These are phyloP conservation scores for Protomyces inouyei DNA, from an alignment of 1,139 yeast species.

Conservation along the genomic window DNA sequence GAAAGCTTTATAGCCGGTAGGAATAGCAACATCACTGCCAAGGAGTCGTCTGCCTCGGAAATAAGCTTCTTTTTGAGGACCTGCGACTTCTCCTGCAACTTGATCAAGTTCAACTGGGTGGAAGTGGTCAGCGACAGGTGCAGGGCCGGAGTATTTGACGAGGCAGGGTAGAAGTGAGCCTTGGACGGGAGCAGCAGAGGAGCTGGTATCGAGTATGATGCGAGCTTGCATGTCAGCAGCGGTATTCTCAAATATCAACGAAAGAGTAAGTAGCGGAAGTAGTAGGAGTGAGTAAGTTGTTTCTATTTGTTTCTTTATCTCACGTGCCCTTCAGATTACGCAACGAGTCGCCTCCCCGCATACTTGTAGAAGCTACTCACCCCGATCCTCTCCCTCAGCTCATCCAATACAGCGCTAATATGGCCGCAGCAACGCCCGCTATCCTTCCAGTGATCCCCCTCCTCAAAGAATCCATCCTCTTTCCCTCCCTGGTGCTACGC, in stretches of 20 bases:
- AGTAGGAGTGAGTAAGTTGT: too few relatives aligned
- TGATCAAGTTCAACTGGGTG: neutral
- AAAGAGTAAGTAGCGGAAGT: too few relatives aligned
- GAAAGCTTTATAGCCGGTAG: constrained; percentile 1
- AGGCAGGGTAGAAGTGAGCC: constrained; percentile 21
- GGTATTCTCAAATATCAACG: too few relatives aligned
- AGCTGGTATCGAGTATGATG: neutral
- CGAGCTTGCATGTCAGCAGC: neutral
- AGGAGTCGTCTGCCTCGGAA: constrained; percentile 15
- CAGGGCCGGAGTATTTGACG: constrained; percentile 16
- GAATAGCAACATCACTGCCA: neutral
- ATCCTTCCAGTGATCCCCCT: constrained; percentile 13
- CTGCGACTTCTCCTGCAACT: neutral
- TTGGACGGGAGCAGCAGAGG: neutral
- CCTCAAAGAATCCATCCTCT: constrained; percentile 9
- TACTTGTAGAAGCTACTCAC: too few relatives aligned
- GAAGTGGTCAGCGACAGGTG: constrained; percentile 16
- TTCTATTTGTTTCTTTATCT: too few relatives aligned
- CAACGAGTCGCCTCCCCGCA: too few relatives aligned
- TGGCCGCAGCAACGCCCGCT: neutral
- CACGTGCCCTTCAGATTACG: too few relatives aligned
- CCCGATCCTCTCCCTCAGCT: too few relatives aligned
- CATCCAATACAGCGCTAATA: neutral
- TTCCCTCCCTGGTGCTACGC: constrained; percentile 18
- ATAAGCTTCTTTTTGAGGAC: constrained; percentile 2